These are phyloP conservation scores for Suillus subluteus DNA, from an alignment of 768 basidiomycete genomes.

Conservation along the genomic window DNA sequence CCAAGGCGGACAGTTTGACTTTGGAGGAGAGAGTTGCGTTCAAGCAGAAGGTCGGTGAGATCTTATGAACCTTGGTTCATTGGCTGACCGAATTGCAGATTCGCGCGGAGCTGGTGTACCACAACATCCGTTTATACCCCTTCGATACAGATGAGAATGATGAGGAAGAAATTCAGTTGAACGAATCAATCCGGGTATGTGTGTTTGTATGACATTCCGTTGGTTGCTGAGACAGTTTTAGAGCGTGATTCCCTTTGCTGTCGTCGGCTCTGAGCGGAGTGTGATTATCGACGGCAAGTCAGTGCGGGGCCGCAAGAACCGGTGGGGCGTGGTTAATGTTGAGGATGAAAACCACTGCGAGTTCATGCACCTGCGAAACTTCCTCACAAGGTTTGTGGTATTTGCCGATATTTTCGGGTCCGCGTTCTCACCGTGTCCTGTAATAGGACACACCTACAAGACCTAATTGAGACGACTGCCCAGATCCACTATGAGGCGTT, in stretches of 20 bases:
- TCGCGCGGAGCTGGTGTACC: slow-evolving; percentile 86
- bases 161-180: slow-evolving; percentile 88
- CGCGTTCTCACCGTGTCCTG: not conserved
- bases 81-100: slow-evolving; percentile 57
- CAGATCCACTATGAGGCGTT: slow-evolving; percentile 99
- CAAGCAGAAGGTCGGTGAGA: slow-evolving; percentile 77
- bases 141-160: slow-evolving; percentile 97
- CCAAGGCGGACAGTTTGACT: slow-evolving; percentile 94
- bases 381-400: slow-evolving; percentile 76
- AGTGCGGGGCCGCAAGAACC: slow-evolving; percentile 94
- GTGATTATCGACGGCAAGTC: slow-evolving; percentile 96
- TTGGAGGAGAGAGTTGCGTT: slow-evolving; percentile 90
- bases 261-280: slow-evolving; percentile 95
- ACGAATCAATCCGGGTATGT: slow-evolving; percentile 86
- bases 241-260: slow-evolving; percentile 95
- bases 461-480: slow-evolving; percentile 98
- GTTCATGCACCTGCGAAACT: slow-evolving; percentile 96
- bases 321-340: slow-evolving; percentile 98
- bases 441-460: slow-evolving; percentile 90
- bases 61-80: not conserved
- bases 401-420: not conserved
- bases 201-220: not conserved
- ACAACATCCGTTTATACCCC: slow-evolving; percentile 95
- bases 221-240: slow-evolving; percentile 33
- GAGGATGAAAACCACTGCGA: slow-evolving; percentile 98